Evolutionary conservation across 805 yeast genomes (phyloP).

Genomic region (Scheffersomyces lignosus): DNA sequence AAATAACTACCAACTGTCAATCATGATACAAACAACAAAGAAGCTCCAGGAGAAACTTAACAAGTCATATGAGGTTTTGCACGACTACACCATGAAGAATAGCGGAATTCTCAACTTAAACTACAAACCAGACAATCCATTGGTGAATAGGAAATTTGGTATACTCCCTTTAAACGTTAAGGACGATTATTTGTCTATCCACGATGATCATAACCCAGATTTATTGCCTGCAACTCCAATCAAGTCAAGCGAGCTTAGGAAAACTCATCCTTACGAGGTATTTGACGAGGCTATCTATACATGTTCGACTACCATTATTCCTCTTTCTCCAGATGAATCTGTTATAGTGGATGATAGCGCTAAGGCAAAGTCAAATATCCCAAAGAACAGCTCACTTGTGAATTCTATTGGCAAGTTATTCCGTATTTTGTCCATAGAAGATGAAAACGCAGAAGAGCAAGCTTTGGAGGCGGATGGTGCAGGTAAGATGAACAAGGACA

Average conservation of each 20-base stretch:
- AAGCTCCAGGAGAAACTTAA: conserved; percentile 31
- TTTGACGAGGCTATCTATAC: conserved; percentile 65
- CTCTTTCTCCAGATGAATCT: conserved; percentile 10
- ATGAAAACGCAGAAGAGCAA: too few species aligned
- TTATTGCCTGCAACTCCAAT: conserved; percentile 15
- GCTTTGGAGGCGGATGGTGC: too few species aligned
- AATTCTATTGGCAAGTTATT: conserved; percentile 36
- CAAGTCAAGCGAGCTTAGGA: conserved; percentile 38
- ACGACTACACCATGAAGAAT: conserved; percentile 26
- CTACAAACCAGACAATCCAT: conserved; percentile 38
- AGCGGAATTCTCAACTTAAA: conserved; percentile 10
- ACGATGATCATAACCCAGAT: conserved; percentile 5
- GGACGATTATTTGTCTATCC: conserved; percentile 16
- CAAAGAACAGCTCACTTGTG: conserved; percentile 25
- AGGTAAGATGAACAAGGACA: too few species aligned
- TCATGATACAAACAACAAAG: conserved; percentile 28
- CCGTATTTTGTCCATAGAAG: conserved; percentile 36
- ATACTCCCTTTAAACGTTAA: conserved; percentile 37
- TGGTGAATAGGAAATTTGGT: conserved; percentile 49
- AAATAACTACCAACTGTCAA: conserved; percentile 38
- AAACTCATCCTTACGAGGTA: conserved; percentile 61
- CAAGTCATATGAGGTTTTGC: conserved; percentile 22
- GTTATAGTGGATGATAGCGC: neutral
- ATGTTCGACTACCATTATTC: conserved; percentile 23
- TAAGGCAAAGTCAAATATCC: neutral